phyloP scores from a whole-genome alignment of 371 early-diverging fungal genomes.

The Mucor circinelloides region DNA sequence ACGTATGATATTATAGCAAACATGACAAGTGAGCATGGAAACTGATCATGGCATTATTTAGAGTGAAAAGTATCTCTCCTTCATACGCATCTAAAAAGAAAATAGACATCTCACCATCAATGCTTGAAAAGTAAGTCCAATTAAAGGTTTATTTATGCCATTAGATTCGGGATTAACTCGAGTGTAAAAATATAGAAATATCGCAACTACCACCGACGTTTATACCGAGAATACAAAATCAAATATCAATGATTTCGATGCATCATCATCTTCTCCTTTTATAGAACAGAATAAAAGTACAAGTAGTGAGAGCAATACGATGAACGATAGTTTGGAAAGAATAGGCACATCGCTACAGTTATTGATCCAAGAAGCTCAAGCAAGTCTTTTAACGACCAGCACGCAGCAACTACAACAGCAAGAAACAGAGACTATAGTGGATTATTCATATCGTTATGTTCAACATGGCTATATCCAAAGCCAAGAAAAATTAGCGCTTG shows the following conservation, averaged over 20 bases:
- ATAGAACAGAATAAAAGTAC: neutral
- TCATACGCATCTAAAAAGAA: neutral
- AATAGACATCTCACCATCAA: neutral
- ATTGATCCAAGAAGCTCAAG: conserved; percentile 18
- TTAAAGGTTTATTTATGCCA: too few relatives aligned
- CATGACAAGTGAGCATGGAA: neutral
- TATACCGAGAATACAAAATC: neutral
- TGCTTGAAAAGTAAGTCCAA: neutral
- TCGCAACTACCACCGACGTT: neutral
- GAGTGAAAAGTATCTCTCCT: neutral
- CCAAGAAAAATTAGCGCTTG: conserved; percentile 4
- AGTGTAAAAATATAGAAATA: neutral
- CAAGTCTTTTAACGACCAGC: conserved; percentile 5
- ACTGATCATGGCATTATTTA: neutral
- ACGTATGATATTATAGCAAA: neutral
- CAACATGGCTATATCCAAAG: conserved; percentile 6
- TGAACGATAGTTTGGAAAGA: conserved; percentile 19
- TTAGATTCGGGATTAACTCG: neutral
- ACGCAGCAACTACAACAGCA: neutral
- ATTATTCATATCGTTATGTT: neutral
- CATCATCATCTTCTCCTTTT: neutral
- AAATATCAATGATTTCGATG: neutral
- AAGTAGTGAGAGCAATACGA: neutral
- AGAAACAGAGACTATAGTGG: neutral
- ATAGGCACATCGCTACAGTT: conserved; percentile 12